These are phyloP conservation scores for Wickerhamiella qilinensis DNA, from an alignment of 805 yeast genomes.

Conservation along the genomic window DNA sequence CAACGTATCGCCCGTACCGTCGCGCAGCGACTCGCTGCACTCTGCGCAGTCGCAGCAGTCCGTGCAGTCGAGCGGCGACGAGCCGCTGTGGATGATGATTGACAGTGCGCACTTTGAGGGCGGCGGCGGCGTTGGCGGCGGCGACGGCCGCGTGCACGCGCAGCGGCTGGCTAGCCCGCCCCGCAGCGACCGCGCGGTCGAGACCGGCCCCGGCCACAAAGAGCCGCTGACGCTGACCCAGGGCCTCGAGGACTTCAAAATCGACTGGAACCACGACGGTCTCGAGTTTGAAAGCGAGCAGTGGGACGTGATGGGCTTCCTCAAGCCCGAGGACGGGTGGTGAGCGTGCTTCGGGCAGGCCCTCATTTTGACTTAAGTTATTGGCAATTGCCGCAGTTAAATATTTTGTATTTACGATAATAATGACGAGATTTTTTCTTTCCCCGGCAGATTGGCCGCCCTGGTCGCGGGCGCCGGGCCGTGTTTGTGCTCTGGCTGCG, in stretches of 20 bases:
- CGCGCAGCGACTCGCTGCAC: slow-evolving; percentile 1
- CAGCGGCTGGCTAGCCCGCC: not conserved
- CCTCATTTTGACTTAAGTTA: not conserved
- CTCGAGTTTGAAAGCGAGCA: not conserved
- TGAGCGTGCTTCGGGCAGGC: not conserved
- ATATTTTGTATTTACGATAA: not conserved
- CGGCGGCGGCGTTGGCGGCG: not conserved
- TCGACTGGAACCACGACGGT: not conserved
- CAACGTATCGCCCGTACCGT: not conserved
- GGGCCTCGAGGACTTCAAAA: not conserved
- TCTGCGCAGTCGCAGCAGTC: not conserved
- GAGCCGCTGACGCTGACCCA: not conserved
- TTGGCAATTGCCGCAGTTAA: not conserved
- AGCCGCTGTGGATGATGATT: not conserved
- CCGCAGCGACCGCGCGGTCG: not conserved
- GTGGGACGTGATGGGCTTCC: slow-evolving; percentile 1
- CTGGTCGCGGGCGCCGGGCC: too few species aligned
- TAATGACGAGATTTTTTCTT: too few species aligned
- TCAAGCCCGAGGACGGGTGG: not conserved
- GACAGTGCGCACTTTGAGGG: not conserved
- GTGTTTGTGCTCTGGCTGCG: too few species aligned
- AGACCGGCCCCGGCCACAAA: not conserved
- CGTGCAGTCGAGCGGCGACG: not conserved
- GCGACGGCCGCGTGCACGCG: not conserved
- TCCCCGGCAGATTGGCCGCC: too few species aligned